phyloP scores from a whole-genome alignment of 1,139 yeast genomes.

The Taphrina communis region DNA sequence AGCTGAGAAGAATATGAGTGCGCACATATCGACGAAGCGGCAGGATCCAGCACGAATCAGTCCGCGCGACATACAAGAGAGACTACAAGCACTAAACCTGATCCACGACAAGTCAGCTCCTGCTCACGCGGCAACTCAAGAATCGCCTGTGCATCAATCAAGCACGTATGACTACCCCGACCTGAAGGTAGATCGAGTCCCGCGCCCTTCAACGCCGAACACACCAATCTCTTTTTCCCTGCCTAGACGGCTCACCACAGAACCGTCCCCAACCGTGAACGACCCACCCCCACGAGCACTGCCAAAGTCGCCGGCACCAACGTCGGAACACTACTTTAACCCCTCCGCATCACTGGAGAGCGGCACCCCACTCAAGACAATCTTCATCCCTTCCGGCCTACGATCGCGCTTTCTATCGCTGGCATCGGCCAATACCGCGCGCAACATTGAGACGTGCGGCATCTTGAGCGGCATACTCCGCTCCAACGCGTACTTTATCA shows the following conservation, averaged over 20 bases:
- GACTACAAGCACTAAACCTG: conserved; percentile 8
- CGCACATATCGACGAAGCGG: not conserved
- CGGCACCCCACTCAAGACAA: conserved; percentile 60
- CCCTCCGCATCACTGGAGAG: conserved; percentile 55
- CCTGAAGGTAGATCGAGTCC: not conserved
- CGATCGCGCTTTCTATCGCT: conserved; percentile 55
- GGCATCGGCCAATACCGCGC: conserved; percentile 58
- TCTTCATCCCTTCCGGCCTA: conserved; percentile 58
- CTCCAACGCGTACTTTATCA: conserved; percentile 64
- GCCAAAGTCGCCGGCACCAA: not conserved
- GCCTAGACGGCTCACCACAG: conserved; percentile 1
- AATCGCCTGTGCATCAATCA: not conserved
- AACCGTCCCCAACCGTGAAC: not conserved
- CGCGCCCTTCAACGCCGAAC: not conserved
- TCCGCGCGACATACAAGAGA: conserved; percentile 4
- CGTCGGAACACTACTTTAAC: conserved; percentile 19
- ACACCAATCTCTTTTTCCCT: conserved; percentile 7
- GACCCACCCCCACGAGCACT: not conserved
- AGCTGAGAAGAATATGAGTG: not conserved
- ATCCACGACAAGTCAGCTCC: not conserved
- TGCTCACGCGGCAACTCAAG: not conserved
- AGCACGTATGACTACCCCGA: conserved; percentile 11
- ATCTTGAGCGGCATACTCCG: conserved; percentile 64
- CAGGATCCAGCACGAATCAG: not conserved
- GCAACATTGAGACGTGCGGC: conserved; percentile 67